Conservation (phyloP, 345 rosid genomes). For the Dovyalis caffra region DNA sequence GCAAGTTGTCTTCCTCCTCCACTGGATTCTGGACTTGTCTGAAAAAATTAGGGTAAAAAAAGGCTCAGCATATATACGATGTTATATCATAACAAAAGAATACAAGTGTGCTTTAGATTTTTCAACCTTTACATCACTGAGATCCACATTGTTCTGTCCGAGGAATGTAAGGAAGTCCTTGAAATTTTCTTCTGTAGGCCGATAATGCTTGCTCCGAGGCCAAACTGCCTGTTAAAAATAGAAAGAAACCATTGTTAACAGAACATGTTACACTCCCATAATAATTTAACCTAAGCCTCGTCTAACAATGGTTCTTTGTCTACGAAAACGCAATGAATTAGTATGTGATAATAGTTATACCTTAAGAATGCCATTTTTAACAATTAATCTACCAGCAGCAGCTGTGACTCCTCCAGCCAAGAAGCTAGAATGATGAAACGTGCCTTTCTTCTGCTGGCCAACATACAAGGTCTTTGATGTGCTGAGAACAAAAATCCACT, state of each 20-base stretch:
- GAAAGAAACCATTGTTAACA: slow-evolving; percentile 16
- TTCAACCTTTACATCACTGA: slow-evolving; percentile 70
- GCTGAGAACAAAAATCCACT: slow-evolving; percentile 95
- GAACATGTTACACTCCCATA: not conserved
- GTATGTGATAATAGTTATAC: slow-evolving; percentile 31
- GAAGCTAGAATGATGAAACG: slow-evolving; percentile 91
- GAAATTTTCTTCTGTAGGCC: slow-evolving; percentile 82
- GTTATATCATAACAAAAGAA: not conserved
- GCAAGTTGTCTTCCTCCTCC: too few species aligned
- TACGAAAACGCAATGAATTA: not conserved
- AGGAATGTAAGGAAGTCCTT: slow-evolving; percentile 69
- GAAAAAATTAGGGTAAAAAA: slow-evolving; percentile 27
- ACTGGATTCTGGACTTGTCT: slow-evolving; percentile 90
- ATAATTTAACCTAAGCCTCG: too few species aligned
- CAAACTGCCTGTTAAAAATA: slow-evolving; percentile 67
- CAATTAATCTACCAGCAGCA: slow-evolving; percentile 78
- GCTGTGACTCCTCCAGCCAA: slow-evolving; percentile 87
- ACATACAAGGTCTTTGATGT: slow-evolving; percentile 69
- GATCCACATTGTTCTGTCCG: slow-evolving; percentile 70
- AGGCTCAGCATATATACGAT: slow-evolving; percentile 17
- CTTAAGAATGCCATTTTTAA: slow-evolving; percentile 64
- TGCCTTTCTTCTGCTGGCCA: slow-evolving; percentile 78
- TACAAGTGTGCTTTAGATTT: too few species aligned
- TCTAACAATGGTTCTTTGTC: too few species aligned
- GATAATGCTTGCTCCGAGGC: slow-evolving; percentile 98